phyloP scores from a whole-genome alignment of 2,329 filamentous ascomycete species.

The Diplodia sapinea region DNA sequence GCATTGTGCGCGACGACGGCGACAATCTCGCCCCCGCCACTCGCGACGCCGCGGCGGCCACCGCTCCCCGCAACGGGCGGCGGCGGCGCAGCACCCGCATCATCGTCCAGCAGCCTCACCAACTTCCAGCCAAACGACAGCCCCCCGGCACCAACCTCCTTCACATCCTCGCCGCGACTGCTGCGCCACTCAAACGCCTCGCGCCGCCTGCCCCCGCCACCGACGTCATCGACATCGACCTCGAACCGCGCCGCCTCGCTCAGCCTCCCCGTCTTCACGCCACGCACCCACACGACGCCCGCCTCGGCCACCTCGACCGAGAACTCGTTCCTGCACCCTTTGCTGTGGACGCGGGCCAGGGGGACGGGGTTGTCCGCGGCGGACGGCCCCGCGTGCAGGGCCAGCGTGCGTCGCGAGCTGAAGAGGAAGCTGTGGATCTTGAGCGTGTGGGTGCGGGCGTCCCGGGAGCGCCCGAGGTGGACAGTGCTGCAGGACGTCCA shows the following conservation, averaged over 20 bases:
- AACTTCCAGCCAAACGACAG: constrained; percentile 17
- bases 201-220: neutral
- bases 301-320: neutral
- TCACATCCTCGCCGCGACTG: constrained; percentile 1
- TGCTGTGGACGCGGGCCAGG: neutral
- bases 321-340: neutral
- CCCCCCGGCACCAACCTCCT: neutral
- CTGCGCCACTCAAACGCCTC: constrained; percentile 17
- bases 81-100: too few relatives aligned
- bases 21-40: constrained; percentile 10
- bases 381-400: constrained; percentile 11
- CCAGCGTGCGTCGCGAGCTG: neutral
- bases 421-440: neutral
- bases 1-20: constrained; percentile 15
- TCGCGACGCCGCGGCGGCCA: neutral
- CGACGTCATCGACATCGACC: neutral
- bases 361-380: neutral
- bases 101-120: neutral
- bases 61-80: too few relatives aligned
- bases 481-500: constrained; percentile 1
- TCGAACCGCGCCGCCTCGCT: neutral
- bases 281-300: neutral
- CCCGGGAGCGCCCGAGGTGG: constrained; percentile 4
- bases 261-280: neutral
- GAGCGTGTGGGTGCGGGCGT: neutral